phyloP scores from a whole-genome alignment of 306 rosid genomes.

The Styphnolobium japonicum region DNA sequence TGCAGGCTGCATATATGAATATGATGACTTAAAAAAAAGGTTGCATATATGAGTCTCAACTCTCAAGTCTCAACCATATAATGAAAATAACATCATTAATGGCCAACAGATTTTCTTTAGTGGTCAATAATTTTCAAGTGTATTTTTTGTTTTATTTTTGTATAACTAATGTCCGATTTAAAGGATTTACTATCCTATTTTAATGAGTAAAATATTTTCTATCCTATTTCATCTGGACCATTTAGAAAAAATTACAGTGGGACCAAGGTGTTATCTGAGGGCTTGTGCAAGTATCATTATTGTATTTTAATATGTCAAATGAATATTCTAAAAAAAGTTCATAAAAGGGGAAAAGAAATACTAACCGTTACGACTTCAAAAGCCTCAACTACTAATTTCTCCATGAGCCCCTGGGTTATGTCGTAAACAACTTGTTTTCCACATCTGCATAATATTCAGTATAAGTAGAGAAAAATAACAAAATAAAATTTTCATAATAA shows the following conservation, averaged over 20 bases:
- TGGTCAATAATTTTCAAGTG: neutral
- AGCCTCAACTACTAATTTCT: slow-evolving; percentile 79
- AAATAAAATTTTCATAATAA: too few species aligned
- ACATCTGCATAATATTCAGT: slow-evolving; percentile 44
- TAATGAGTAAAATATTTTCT: too few species aligned
- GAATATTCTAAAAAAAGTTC: neutral
- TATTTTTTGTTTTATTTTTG: neutral
- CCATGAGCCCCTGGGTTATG: slow-evolving; percentile 63
- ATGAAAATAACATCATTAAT: neutral
- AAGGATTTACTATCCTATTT: neutral
- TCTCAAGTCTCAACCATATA: neutral
- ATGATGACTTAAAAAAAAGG: neutral
- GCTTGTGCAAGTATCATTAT: too few species aligned
- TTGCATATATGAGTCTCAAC: too few species aligned
- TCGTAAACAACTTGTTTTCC: slow-evolving; percentile 61
- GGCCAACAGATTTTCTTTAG: neutral
- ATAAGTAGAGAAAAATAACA: too few species aligned
- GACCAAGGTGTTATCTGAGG: too few species aligned
- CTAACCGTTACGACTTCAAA: slow-evolving; percentile 68
- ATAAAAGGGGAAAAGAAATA: neutral
- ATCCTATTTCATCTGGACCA: too few species aligned
- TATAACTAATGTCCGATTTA: neutral
- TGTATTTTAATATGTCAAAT: neutral
- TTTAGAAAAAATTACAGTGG: too few species aligned
- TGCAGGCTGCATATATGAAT: neutral